phyloP scores from a whole-genome alignment of 192 early-diverging fungal genomes.

The Coemansia sp. region DNA sequence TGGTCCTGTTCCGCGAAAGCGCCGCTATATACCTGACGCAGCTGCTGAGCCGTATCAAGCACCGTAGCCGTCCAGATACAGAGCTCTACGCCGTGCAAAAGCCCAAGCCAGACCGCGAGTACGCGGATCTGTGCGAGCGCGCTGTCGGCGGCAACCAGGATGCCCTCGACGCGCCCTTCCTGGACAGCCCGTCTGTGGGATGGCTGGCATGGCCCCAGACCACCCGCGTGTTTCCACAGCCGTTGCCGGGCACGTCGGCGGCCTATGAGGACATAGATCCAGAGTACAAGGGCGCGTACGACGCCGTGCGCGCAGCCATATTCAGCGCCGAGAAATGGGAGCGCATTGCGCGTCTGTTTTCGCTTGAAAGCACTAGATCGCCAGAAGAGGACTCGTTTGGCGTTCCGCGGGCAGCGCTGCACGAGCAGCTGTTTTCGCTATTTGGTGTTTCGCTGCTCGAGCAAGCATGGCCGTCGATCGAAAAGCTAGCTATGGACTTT shows the following conservation, averaged over 20 bases:
- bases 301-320: constrained; percentile 57
- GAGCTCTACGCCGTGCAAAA: not conserved
- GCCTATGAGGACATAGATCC: constrained; percentile 58
- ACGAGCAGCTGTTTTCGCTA: constrained; percentile 67
- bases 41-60: constrained; percentile 69
- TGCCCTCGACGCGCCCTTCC: constrained; percentile 28
- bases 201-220: constrained; percentile 79
- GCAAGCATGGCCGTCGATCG: constrained; percentile 57
- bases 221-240: constrained; percentile 55
- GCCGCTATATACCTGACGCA: constrained; percentile 59
- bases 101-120: constrained; percentile 1
- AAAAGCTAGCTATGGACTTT: constrained; percentile 45
- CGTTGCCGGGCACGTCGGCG: constrained; percentile 27
- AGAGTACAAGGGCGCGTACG: constrained; percentile 56
- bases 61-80: constrained; percentile 43
- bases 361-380: constrained; percentile 63
- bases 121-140: constrained; percentile 34
- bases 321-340: constrained; percentile 65
- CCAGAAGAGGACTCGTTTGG: constrained; percentile 68
- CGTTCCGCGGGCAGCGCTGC: constrained; percentile 58
- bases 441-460: constrained; percentile 63
- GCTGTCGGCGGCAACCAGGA: constrained; percentile 31
- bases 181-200: constrained; percentile 64
- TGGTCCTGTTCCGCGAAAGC: constrained; percentile 68
- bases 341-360: constrained; percentile 59